phyloP scores from a whole-genome alignment of 768 basidiomycete species.

The Mrakia frigida region DNA sequence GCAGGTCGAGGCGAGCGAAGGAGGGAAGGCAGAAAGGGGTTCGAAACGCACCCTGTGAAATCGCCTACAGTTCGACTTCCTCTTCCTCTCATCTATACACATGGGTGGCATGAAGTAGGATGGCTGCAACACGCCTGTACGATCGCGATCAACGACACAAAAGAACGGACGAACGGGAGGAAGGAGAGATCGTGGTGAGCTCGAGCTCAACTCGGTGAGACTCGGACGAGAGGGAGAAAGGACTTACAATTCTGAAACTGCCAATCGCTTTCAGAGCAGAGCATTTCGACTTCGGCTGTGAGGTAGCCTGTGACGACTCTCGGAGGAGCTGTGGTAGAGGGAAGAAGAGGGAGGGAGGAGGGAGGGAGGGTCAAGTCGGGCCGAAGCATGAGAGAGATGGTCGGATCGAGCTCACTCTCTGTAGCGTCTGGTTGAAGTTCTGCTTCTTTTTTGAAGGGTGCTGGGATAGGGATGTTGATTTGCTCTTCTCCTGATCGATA shows the following conservation, averaged over 20 bases:
- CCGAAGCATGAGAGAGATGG: background rate
- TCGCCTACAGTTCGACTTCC: background rate
- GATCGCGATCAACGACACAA: too few relatives aligned
- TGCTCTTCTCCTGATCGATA: background rate
- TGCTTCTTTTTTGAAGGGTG: background rate
- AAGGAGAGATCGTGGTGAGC: background rate
- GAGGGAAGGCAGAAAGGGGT: too few relatives aligned
- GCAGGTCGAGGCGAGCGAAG: too few relatives aligned
- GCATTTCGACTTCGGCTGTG: background rate
- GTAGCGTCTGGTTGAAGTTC: background rate
- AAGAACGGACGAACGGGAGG: too few relatives aligned
- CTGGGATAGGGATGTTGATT: background rate
- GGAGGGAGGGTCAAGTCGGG: background rate
- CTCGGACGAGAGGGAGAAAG: background rate
- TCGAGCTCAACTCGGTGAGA: background rate
- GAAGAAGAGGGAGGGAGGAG: background rate
- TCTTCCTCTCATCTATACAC: background rate
- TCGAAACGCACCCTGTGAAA: background rate
- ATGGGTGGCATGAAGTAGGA: background rate
- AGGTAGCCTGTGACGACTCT: background rate
- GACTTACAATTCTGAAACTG: background rate
- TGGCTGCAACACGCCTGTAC: too few relatives aligned
- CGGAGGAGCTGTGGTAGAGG: background rate
- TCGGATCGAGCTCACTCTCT: background rate
- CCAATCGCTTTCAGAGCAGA: constrained; percentile 1